Evolutionary conservation across 2,329 filamentous ascomycete species (phyloP), one percentile per base, ranked within the genome.

Genomic region (Hymenoscyphus linearis): DNA sequence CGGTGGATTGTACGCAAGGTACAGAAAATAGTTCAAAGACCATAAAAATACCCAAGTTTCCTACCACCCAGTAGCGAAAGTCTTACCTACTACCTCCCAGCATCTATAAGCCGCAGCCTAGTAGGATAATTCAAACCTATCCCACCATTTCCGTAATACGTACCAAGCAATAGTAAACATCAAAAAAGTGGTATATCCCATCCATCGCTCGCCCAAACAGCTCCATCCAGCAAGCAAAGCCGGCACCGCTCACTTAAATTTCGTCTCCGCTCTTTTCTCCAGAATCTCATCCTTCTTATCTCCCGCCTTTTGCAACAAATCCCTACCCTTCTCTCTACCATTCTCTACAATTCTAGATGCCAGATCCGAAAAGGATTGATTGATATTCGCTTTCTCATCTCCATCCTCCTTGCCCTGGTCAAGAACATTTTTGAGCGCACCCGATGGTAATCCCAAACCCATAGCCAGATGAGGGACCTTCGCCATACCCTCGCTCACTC

Each of bases 341-440:
- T 71, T 67, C 50, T 66, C 66, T 25, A 70, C 57, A 16, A 68
- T 64, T 60, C 63, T 68, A 1, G 66, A 58, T 6, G 68, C 69
- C 58, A 72, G 58, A 55, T 69, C 70, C 7, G 66, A 66, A 14
- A 72, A 65, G 18, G 54, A 60, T 16, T 65, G 40, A 25, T 37
- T 62, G 31, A 26, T 62, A 31, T 25, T 58, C 10, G 26, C 27
- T 31, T 37, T 65, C 14, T 63, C 62, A 10, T 66, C 59, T 25
- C 34, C 57, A 35, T 62, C 66, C 58, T 70, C 69, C 53, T 69
- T 65, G 2, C 67, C 69, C 27, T 66, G 66, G 58, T 74, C 70
- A 13, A 74, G 62, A 9, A 74, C 58, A 9, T 62, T 64, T 47
- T 69, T 70, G 52, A 70, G 71, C 3, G 71, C 72, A 44, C 66